phyloP scores from a whole-genome alignment of 805 yeast genomes.

The Ogataea degrootiae region DNA sequence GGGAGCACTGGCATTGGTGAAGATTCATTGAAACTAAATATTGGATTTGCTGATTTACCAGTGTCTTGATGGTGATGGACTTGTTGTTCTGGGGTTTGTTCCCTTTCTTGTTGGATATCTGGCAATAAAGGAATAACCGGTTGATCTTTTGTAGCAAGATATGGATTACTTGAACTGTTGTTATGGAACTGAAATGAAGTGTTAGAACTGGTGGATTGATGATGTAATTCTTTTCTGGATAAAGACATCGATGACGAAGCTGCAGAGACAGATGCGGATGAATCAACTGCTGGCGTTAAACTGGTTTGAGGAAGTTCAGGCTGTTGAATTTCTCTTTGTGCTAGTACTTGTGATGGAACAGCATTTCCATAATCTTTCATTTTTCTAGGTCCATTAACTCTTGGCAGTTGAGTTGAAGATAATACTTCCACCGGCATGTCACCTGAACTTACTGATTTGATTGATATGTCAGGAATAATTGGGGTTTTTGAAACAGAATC shows the following conservation, averaged over 20 bases:
- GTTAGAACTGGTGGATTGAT: conserved; percentile 1
- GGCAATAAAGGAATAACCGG: not conserved
- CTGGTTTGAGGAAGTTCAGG: too few species aligned
- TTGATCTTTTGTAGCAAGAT: not conserved
- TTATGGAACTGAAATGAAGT: conserved; percentile 4
- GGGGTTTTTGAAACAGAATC: not conserved
- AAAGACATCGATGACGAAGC: conserved; percentile 1
- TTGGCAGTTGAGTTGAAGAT: not conserved
- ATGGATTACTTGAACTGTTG: not conserved
- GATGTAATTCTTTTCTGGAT: not conserved
- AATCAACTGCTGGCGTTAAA: not conserved
- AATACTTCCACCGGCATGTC: not conserved
- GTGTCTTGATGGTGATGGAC: not conserved
- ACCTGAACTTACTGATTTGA: not conserved
- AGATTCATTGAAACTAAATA: not conserved
- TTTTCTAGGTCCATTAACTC: not conserved
- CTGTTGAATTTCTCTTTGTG: not conserved
- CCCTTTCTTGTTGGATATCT: not conserved
- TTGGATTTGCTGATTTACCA: not conserved
- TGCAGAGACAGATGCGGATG: not conserved
- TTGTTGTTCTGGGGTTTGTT: not conserved
- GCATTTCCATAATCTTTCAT: conserved; percentile 1
- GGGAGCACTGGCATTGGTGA: not conserved
- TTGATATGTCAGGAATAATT: not conserved
- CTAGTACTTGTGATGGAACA: not conserved